phyloP scores from a whole-genome alignment of 2,329 filamentous ascomycete species.

The Dothidotthia symphoricarpi region DNA sequence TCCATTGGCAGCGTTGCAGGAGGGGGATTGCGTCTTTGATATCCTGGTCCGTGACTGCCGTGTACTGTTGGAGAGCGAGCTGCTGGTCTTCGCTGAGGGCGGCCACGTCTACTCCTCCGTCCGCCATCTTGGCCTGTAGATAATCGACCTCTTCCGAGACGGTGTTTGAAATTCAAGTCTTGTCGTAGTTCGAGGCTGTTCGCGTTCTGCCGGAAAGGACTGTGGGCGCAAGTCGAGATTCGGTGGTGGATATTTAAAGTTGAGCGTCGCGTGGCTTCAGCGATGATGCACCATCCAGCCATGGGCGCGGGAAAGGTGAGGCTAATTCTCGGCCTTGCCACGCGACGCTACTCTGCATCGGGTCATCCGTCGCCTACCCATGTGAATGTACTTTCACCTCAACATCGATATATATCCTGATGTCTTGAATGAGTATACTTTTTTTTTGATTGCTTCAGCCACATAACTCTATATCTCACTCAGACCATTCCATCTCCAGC shows the following conservation, averaged over 20 bases:
- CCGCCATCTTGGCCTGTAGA: conserved; percentile 44
- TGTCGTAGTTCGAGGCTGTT: not conserved
- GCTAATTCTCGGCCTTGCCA: conserved; percentile 14
- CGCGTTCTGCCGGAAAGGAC: conserved; percentile 13
- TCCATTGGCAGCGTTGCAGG: conserved; percentile 88
- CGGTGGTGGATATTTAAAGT: conserved; percentile 2
- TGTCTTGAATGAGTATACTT: too few relatives aligned
- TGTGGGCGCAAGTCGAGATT: conserved; percentile 5
- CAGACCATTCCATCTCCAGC: too few relatives aligned
- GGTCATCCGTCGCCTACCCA: too few relatives aligned
- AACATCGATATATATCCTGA: too few relatives aligned
- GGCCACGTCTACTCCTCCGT: conserved; percentile 56
- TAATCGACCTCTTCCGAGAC: too few relatives aligned
- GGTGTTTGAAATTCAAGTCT: conserved; percentile 1
- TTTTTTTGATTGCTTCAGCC: too few relatives aligned
- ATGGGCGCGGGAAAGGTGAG: conserved; percentile 12
- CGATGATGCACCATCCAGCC: conserved; percentile 15
- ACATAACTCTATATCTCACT: too few relatives aligned
- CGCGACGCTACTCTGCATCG: conserved; percentile 5
- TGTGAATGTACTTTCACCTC: too few relatives aligned
- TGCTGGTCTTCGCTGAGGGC: conserved; percentile 77
- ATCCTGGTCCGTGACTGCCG: conserved; percentile 82
- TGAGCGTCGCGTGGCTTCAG: conserved; percentile 16
- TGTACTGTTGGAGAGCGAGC: conserved; percentile 82
- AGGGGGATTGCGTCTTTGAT: conserved; percentile 72